Conservation (phyloP, 768 basidiomycete genomes). For the Auriscalpium microsporum region DNA sequence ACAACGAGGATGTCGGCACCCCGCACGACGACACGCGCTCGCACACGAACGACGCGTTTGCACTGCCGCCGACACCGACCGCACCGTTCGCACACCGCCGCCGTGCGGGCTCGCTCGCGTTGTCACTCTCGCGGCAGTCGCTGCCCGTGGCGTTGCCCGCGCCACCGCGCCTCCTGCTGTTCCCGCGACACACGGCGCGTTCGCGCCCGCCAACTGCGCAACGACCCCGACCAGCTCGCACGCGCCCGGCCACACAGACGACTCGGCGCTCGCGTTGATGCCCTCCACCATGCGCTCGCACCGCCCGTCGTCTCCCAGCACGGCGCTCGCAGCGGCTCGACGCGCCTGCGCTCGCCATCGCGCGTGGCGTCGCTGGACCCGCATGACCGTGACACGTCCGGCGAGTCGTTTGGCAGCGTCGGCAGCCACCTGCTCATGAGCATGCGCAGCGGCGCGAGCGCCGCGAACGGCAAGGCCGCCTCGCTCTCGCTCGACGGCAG, state of each 20-base stretch:
- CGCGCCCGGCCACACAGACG: not conserved
- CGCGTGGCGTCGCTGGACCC: conserved; percentile 28
- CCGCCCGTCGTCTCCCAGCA: conserved; percentile 6
- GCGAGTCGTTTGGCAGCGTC: too few relatives aligned
- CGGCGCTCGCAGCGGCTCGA: conserved; percentile 26
- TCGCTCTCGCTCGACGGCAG: too few relatives aligned
- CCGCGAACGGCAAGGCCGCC: too few relatives aligned
- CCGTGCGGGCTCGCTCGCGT: conserved; percentile 1
- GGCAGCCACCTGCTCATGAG: too few relatives aligned
- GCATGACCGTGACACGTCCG: conserved; percentile 8
- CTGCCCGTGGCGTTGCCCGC: too few relatives aligned
- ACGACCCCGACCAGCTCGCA: not conserved
- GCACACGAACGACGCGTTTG: too few relatives aligned
- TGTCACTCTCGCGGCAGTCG: conserved; percentile 1
- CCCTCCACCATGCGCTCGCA: conserved; percentile 22
- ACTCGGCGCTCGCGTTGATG: conserved; percentile 2
- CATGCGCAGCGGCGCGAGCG: too few relatives aligned
- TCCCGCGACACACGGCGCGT: conserved; percentile 41
- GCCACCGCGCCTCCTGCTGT: conserved; percentile 44
- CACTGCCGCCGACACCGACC: too few relatives aligned
- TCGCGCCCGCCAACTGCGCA: not conserved
- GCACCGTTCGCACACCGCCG: not conserved
- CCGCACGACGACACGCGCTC: too few relatives aligned
- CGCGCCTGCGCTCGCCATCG: conserved; percentile 50
- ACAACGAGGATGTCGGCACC: too few relatives aligned